Evolutionary conservation across 345 rosid genomes (phyloP).

Genomic region (Turritis glabra): DNA sequence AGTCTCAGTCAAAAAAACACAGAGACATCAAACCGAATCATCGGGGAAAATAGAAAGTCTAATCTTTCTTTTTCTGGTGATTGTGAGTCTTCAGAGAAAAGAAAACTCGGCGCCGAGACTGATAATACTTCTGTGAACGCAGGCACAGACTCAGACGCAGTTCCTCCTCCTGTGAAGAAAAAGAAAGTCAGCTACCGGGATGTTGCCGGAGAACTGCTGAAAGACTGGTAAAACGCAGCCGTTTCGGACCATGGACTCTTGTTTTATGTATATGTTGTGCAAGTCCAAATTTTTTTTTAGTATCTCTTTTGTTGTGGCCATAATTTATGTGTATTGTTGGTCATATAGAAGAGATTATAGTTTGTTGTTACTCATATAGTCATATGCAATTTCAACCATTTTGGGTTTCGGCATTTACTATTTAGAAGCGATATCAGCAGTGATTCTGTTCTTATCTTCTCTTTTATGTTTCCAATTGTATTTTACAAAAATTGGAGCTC

Average conservation of each 20-base stretch:
- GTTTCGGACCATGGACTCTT: neutral
- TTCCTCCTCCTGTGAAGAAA: constrained; percentile 50
- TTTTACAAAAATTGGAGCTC: no score
- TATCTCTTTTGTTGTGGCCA: constrained; percentile 1
- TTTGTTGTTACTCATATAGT: neutral
- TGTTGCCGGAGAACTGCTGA: constrained; percentile 65
- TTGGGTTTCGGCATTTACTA: neutral
- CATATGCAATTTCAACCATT: neutral
- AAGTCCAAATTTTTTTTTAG: neutral
- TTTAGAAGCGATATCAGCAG: neutral
- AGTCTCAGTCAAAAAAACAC: constrained; percentile 56
- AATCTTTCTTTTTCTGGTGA: constrained; percentile 6
- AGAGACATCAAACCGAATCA: constrained; percentile 27
- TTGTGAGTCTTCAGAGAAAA: constrained; percentile 25
- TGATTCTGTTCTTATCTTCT: neutral
- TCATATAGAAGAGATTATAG: neutral
- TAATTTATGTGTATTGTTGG: neutral
- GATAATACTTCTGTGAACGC: neutral
- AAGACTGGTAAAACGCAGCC: constrained; percentile 46
- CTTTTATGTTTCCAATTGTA: neutral
- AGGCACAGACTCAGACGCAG: constrained; percentile 24
- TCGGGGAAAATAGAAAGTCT: neutral
- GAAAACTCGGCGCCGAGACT: constrained; percentile 1
- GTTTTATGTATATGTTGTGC: neutral
- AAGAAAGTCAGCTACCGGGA: constrained; percentile 91